A percentile compares a stretch with the other conserved stretches of the same genome.
These are phyloP conservation scores for Aspergillus sp. DNA, from an alignment of 2,329 filamentous ascomycete species.

Conservation along the genomic window DNA sequence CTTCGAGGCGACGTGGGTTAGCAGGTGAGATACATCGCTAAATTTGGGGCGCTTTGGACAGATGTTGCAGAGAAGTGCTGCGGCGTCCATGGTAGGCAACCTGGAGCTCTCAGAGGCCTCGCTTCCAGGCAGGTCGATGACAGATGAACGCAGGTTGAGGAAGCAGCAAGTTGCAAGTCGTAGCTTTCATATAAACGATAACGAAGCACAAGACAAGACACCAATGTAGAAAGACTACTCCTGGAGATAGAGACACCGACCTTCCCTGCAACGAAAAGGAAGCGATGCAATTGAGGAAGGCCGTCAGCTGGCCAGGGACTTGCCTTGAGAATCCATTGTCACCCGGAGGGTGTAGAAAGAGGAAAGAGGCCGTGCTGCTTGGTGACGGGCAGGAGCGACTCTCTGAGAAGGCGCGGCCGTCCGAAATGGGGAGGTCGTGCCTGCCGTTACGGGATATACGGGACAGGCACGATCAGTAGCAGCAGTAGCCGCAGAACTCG, in stretches of 20 bases:
- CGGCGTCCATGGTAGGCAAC: conserved; percentile 46
- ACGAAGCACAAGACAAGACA: conserved; percentile 28
- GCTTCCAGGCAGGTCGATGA: conserved; percentile 1
- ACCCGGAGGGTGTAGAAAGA: conserved; percentile 8
- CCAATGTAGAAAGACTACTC: conserved; percentile 30
- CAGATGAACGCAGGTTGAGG: conserved; percentile 20
- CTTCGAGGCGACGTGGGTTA: conserved; percentile 92
- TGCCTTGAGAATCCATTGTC: conserved; percentile 14
- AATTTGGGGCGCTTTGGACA: conserved; percentile 81
- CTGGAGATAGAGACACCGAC: conserved; percentile 18
- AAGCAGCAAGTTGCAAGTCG: conserved; percentile 28
- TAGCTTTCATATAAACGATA: conserved; percentile 28
- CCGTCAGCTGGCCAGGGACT: conserved; percentile 16
- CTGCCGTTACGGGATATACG: not conserved
- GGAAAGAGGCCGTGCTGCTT: conserved; percentile 1
- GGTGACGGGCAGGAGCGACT: not conserved
- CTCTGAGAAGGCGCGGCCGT: conserved; percentile 22
- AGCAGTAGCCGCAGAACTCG: not conserved
- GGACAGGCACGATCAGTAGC: not conserved
- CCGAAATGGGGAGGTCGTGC: not conserved
- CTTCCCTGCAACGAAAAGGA: conserved; percentile 23
- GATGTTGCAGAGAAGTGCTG: conserved; percentile 78
- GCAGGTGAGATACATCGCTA: conserved; percentile 86
- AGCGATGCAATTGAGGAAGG: conserved; percentile 27
- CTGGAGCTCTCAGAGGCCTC: conserved; percentile 15